Conservation (phyloP, 495 filamentous ascomycete species). For the Neurospora tetraspora region DNA sequence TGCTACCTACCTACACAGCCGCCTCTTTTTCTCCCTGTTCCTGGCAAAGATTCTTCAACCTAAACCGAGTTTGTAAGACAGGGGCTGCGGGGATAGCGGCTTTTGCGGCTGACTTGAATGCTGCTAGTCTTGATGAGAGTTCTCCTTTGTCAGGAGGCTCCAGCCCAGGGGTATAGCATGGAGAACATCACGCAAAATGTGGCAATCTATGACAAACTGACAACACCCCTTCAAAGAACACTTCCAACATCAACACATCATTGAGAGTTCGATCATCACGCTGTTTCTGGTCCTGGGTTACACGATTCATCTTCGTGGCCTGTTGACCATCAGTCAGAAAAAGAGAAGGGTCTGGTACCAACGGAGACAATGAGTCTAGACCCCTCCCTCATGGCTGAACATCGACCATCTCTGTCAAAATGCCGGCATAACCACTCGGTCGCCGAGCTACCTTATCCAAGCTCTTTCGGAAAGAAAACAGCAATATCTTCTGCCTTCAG, state of each 20-base stretch:
- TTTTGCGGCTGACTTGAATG: neutral
- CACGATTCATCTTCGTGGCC: neutral
- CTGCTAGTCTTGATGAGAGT: neutral
- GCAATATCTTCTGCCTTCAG: neutral
- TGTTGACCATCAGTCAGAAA: neutral
- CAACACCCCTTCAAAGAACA: neutral
- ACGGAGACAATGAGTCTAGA: neutral
- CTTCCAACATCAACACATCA: neutral
- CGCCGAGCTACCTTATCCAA: neutral
- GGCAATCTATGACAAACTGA: neutral
- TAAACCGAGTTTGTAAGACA: neutral
- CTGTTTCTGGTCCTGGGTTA: neutral
- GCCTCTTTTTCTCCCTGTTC: neutral
- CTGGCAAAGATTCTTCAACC: neutral
- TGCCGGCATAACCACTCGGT: neutral
- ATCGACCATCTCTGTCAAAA: neutral
- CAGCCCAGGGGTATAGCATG: neutral
- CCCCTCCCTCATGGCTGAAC: neutral
- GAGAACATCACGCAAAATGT: neutral
- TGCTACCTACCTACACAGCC: neutral
- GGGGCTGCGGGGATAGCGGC: neutral
- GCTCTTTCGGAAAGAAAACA: neutral
- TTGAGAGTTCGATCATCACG: neutral
- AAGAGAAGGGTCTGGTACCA: neutral
- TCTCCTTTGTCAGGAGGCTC: neutral